A percentile compares a stretch with the other conserved stretches of the same genome.
phyloP scores from a whole-genome alignment of 768 basidiomycete genomes.

The Ramaria sp. region DNA sequence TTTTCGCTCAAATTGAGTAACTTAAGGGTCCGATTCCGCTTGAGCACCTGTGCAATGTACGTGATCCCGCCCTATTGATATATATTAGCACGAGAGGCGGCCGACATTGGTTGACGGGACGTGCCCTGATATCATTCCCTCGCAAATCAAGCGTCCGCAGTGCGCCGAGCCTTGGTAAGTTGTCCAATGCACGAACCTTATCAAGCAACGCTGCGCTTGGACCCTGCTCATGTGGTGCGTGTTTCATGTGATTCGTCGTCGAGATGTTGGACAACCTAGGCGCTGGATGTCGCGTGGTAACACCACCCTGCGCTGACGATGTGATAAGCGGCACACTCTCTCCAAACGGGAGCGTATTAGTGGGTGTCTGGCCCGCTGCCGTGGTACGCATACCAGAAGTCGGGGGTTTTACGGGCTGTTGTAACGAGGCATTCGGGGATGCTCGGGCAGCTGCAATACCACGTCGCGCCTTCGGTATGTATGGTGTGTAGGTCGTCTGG shows the following conservation, averaged over 20 bases:
- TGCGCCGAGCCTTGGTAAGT: constrained; percentile 74
- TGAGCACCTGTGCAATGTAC: constrained; percentile 91
- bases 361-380: not conserved
- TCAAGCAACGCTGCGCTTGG: constrained; percentile 74
- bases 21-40: constrained; percentile 90
- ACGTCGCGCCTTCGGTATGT: constrained; percentile 59
- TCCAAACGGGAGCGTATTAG: not conserved
- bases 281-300: constrained; percentile 35
- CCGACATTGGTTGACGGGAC: constrained; percentile 19
- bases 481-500: constrained; percentile 77
- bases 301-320: constrained; percentile 34
- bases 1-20: constrained; percentile 93
- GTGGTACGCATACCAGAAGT: not conserved
- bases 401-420: not conserved
- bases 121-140: constrained; percentile 84
- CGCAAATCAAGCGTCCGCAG: constrained; percentile 84
- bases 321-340: constrained; percentile 56
- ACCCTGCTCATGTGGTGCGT: constrained; percentile 24
- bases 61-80: constrained; percentile 54
- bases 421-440: not conserved
- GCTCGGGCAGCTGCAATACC: constrained; percentile 20
- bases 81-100: constrained; percentile 2
- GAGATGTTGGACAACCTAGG: not conserved
- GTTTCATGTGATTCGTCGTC: constrained; percentile 2
- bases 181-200: constrained; percentile 85